Base-by-base conservation (phyloP, 768 basidiomycete genomes). In the Amanita subjunquillea region DNA sequence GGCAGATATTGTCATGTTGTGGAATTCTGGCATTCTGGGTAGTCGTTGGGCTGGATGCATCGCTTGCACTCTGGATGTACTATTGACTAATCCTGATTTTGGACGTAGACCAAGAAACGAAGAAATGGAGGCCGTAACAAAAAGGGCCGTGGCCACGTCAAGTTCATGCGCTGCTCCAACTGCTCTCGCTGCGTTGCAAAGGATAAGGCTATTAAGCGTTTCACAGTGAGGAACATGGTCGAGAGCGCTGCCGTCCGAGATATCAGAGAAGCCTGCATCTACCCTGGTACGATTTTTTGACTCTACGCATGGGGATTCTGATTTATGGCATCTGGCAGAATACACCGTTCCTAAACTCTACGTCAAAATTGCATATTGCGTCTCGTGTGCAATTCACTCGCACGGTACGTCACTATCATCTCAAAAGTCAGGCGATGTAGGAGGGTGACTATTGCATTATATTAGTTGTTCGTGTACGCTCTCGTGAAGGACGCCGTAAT, bases 171-270 rank as follows among this genome's bases (percentile, higher is more conserved):
- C 64, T 99, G 96, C 81, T 94, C 93, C 60, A 99, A 99, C 84
- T 99, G 96, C 82, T 91, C 91, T 66, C 89, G 96, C 61, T 93
- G 91, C 69, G 93, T 96, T 54, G 86, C 78, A 61, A 98, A 98
- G 80, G 95, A 98, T 79, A 98, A 98, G 82, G 95, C 95, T 60
- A 96, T 98, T 86, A 96, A 96, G 78, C 81, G 96, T 49, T 95
- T 95, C 82, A 96, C 94, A 37, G 95, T 98, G 65, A 84, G 93
- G 73, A 99, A 99, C 83, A 98, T 98, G 91, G 93, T 99, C 54
- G 95, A 98, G 81, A 90, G 90, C 65, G 96, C 96, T 42, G 95
- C 95, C 51, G 91, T 97, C 61, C 80, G 94, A 58, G 96, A 99
- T 76, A 88, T 99, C 67, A 90, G 86, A 67, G 96, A 98, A 63